These are phyloP conservation scores for Backusella psychrophila DNA, from an alignment of 192 early-diverging fungal genomes.

Conservation along the genomic window DNA sequence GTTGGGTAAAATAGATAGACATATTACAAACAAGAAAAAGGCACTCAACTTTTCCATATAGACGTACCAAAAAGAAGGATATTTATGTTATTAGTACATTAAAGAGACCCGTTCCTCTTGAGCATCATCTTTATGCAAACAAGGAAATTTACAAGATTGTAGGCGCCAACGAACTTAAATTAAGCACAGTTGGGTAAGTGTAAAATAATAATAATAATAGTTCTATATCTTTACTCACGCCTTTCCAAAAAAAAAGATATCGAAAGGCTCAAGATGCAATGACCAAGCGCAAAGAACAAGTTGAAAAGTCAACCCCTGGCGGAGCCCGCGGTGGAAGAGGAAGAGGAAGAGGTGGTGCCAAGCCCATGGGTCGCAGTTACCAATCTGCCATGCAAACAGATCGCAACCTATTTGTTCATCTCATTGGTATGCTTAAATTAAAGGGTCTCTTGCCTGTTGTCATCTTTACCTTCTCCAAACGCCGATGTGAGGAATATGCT, in stretches of 20 bases:
- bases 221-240: conserved; percentile 42
- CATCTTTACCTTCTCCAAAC: conserved; percentile 94
- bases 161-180: conserved; percentile 67
- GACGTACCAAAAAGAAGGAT: conserved; percentile 94
- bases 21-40: too few relatives aligned
- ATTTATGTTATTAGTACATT: conserved; percentile 96
- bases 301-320: conserved; percentile 36
- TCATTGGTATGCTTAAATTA: conserved; percentile 74
- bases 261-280: conserved; percentile 76
- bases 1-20: conserved; percentile 67
- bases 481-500: conserved; percentile 93
- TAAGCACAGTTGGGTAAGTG: conserved; percentile 34
- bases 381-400: conserved; percentile 46
- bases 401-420: conserved; percentile 77
- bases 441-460: conserved; percentile 83
- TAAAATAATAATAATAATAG: too few relatives aligned
- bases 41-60: conserved; percentile 11
- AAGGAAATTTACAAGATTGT: conserved; percentile 90
- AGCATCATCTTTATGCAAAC: conserved; percentile 89
- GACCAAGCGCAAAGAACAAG: conserved; percentile 55
- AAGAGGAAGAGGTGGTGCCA: conserved; percentile 42
- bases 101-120: conserved; percentile 92
- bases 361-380: conserved; percentile 34
- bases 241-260: conserved; percentile 45
- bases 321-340: conserved; percentile 45